phyloP scores from a whole-genome alignment of 2,329 filamentous ascomycete species.

The Escovopsis sp. region DNA sequence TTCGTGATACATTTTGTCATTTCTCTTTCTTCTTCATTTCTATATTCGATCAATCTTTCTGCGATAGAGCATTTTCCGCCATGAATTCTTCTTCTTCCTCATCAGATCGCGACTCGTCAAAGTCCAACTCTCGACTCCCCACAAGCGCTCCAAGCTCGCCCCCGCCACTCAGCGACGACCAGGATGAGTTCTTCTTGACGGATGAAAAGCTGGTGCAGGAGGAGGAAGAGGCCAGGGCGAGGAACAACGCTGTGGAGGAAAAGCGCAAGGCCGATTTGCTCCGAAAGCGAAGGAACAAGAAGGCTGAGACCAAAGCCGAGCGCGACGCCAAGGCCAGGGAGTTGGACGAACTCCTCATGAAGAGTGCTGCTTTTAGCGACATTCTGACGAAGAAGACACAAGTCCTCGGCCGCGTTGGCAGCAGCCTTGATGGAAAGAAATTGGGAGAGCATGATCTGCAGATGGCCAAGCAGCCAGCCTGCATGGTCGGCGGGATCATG shows the following conservation, averaged over 20 bases:
- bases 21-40: too few species aligned
- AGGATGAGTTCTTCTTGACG: conserved; percentile 7
- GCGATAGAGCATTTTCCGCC: too few species aligned
- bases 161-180: conserved; percentile 12
- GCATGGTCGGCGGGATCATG: conserved; percentile 81
- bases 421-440: conserved; percentile 42
- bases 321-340: conserved; percentile 43
- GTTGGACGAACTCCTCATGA: conserved; percentile 42
- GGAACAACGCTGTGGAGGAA: conserved; percentile 35
- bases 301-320: conserved; percentile 37
- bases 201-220: conserved; percentile 20
- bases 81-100: conserved; percentile 9
- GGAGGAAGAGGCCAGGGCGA: conserved; percentile 20
- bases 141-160: conserved; percentile 26
- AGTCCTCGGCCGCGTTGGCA: conserved; percentile 46
- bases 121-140: conserved; percentile 15
- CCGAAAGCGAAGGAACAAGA: conserved; percentile 30
- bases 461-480: conserved; percentile 73
- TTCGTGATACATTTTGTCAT: too few species aligned
- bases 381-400: conserved; percentile 50
- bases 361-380: conserved; percentile 46
- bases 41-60: too few species aligned
- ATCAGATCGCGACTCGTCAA: conserved; percentile 18
- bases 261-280: conserved; percentile 23
- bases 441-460: conserved; percentile 53